A percentile compares a stretch with the other conserved stretches of the same genome.
Conservation (phyloP, 192 early-diverging fungal genomes). For the Oehlia diaphana region DNA sequence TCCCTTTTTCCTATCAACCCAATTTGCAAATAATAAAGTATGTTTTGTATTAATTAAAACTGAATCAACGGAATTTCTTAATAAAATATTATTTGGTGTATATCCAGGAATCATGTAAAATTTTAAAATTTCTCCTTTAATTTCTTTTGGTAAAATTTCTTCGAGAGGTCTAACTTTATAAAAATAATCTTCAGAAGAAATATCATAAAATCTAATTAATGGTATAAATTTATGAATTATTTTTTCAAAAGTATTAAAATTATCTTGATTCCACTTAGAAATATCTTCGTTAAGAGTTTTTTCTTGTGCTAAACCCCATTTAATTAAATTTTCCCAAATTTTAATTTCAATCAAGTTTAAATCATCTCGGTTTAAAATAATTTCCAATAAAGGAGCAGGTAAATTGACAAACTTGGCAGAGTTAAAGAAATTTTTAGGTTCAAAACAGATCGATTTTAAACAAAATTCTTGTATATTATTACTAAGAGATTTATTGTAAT, state of each 20-base stretch:
- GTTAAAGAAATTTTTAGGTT: too few species aligned
- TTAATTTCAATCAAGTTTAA: slow-evolving; percentile 16
- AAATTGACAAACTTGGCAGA: too few species aligned
- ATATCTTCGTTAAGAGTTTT: not conserved
- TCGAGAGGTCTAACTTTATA: not conserved
- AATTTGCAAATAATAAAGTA: not conserved
- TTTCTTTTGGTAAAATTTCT: not conserved
- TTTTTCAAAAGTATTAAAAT: slow-evolving; percentile 5
- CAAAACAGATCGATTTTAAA: too few species aligned
- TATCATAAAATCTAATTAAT: slow-evolving; percentile 17
- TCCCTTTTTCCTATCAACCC: not conserved
- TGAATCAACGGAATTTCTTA: not conserved
- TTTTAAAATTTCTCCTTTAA: slow-evolving; percentile 3
- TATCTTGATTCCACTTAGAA: not conserved
- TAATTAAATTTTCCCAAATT: slow-evolving; percentile 18
- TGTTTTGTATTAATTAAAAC: slow-evolving; percentile 3
- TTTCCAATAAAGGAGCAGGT: too few species aligned
- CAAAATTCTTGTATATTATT: too few species aligned
- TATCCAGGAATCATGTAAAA: slow-evolving; percentile 8
- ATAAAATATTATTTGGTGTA: not conserved
- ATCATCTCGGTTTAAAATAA: slow-evolving; percentile 8
- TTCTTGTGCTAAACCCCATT: slow-evolving; percentile 15
- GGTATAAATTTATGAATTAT: slow-evolving; percentile 9
- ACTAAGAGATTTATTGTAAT: too few species aligned
- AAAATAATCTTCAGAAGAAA: slow-evolving; percentile 4